phyloP scores from a whole-genome alignment of 345 rosid genomes.

The Mangifera indica region DNA sequence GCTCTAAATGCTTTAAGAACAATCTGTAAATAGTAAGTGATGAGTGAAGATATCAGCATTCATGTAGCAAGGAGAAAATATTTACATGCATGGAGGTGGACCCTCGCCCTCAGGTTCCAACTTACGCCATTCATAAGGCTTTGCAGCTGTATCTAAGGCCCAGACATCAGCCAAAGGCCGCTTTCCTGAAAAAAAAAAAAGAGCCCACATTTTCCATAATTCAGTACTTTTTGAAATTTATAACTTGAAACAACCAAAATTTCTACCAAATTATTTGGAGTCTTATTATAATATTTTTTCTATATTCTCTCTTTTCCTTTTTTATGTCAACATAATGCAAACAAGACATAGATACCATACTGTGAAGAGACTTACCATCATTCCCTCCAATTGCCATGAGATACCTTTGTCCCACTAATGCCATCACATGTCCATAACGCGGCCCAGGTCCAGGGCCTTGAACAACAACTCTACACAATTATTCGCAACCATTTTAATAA shows the following conservation, averaged over 20 bases:
- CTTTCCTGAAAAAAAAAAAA: constrained; percentile 56
- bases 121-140: constrained; percentile 99
- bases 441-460: constrained; percentile 99
- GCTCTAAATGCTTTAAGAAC: not conserved
- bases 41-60: not conserved
- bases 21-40: not conserved
- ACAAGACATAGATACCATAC: constrained; percentile 6
- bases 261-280: not conserved
- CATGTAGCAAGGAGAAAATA: constrained; percentile 18
- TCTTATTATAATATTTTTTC: not conserved
- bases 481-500: constrained; percentile 24
- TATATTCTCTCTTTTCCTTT: not conserved
- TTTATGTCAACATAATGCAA: constrained; percentile 12
- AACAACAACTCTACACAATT: constrained; percentile 79
- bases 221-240: constrained; percentile 5
- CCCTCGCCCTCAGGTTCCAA: constrained; percentile 99
- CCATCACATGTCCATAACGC: constrained; percentile 99
- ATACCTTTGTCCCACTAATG: constrained; percentile 97
- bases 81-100: constrained; percentile 99
- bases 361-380: constrained; percentile 60
- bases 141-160: constrained; percentile 99
- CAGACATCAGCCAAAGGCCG: constrained; percentile 98
- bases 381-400: constrained; percentile 99
- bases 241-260: not conserved
- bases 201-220: constrained; percentile 13